These are phyloP conservation scores for Pisolithus sp. DNA, from an alignment of 768 basidiomycete species.

Conservation along the genomic window DNA sequence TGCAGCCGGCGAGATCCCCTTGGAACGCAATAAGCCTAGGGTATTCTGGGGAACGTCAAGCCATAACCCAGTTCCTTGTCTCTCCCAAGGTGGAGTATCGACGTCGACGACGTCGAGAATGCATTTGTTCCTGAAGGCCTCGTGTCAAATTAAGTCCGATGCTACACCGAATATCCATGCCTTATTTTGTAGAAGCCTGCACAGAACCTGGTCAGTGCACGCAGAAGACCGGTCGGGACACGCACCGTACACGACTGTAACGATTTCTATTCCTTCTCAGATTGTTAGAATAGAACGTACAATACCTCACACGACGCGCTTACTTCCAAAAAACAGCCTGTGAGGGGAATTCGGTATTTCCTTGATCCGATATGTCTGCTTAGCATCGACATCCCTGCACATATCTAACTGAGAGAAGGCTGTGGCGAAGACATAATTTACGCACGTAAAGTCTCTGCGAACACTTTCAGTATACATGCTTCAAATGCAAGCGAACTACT, in stretches of 20 bases:
- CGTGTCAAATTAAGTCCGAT: not conserved
- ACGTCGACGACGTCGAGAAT: constrained; percentile 77
- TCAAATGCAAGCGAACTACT: not conserved
- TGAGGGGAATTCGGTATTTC: constrained; percentile 52
- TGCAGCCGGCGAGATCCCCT: constrained; percentile 62
- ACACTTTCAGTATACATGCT: not conserved
- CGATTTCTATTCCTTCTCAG: constrained; percentile 50
- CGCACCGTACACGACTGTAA: constrained; percentile 70
- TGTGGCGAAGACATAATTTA: not conserved
- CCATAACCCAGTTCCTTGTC: constrained; percentile 72
- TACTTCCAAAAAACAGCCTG: constrained; percentile 67
- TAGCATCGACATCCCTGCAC: constrained; percentile 66
- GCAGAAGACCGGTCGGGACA: not conserved
- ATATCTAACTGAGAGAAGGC: not conserved
- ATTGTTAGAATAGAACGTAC: not conserved
- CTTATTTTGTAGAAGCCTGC: constrained; percentile 78
- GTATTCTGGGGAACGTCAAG: constrained; percentile 59
- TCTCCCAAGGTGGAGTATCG: constrained; percentile 71
- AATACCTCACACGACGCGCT: constrained; percentile 16
- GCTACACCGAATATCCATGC: constrained; percentile 25
- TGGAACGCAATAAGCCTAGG: constrained; percentile 45
- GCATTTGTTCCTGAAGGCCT: constrained; percentile 38
- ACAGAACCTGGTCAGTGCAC: not conserved
- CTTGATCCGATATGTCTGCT: constrained; percentile 68
- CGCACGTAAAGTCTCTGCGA: constrained; percentile 69